Conservation (phyloP, 164 flowering plant species). For the Nymphaea colorata region DNA sequence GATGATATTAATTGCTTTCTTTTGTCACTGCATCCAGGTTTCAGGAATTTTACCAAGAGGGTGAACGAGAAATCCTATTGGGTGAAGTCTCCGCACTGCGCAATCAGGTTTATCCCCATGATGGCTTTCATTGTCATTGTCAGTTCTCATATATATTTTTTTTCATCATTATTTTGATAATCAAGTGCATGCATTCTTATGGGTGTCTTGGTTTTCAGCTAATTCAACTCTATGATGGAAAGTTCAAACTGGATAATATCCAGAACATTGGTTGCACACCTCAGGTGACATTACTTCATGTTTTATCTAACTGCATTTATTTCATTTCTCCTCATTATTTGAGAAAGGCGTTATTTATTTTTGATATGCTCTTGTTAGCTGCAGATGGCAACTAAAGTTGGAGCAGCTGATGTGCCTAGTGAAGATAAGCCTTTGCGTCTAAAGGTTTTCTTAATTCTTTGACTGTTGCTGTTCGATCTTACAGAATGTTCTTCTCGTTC, state of each 20-base stretch:
- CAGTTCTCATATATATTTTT: neutral
- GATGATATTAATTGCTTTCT: too few species aligned
- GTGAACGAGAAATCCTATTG: conserved; percentile 75
- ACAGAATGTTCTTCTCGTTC: neutral
- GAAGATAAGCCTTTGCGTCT: conserved; percentile 27
- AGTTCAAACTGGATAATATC: conserved; percentile 20
- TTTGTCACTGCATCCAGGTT: conserved; percentile 29
- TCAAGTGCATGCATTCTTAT: neutral
- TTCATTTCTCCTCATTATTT: neutral
- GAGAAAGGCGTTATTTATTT: neutral
- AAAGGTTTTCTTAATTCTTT: conserved; percentile 36
- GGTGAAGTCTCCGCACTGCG: conserved; percentile 65
- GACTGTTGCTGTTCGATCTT: neutral
- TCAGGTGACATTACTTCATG: conserved; percentile 24
- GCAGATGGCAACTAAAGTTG: conserved; percentile 25
- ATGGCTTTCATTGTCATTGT: conserved; percentile 1
- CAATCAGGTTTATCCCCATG: conserved; percentile 40
- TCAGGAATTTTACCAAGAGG: conserved; percentile 95
- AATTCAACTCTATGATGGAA: conserved; percentile 38
- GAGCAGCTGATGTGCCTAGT: conserved; percentile 4
- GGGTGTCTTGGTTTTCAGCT: conserved; percentile 32
- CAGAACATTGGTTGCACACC: conserved; percentile 11
- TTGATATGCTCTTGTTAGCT: neutral
- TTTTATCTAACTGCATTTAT: neutral
- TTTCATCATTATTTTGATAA: neutral